Percentiles rank a stretch among this genome's conserved stretches.
phyloP scores from a whole-genome alignment of 352 stramenopile genomes.

The Blastocystis sp. region DNA sequence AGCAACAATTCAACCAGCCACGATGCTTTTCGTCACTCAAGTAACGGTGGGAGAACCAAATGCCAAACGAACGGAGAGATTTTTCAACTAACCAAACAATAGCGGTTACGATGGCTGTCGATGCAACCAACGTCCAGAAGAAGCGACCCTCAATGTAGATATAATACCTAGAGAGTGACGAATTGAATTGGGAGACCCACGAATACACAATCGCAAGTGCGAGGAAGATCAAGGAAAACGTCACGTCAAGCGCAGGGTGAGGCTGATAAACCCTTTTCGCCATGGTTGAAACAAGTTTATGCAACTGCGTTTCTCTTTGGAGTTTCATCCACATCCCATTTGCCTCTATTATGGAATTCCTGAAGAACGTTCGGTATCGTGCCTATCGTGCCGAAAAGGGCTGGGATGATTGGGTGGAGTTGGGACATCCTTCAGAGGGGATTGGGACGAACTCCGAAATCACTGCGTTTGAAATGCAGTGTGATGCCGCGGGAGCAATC shows the following conservation, averaged over 20 bases:
- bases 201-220: conserved; percentile 11
- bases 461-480: conserved; percentile 19
- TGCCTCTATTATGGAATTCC: neutral
- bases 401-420: conserved; percentile 17
- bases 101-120: neutral
- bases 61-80: neutral
- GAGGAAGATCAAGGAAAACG: conserved; percentile 12
- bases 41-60: conserved; percentile 1
- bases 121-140: conserved; percentile 34
- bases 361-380: conserved; percentile 14
- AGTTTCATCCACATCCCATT: conserved; percentile 2
- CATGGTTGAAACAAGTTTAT: conserved; percentile 18
- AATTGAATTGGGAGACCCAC: neutral
- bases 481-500: neutral
- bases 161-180: neutral
- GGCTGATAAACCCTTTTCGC: conserved; percentile 53
- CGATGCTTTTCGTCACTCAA: conserved; percentile 42
- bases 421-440: neutral
- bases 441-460: conserved; percentile 12
- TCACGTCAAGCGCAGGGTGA: conserved; percentile 36
- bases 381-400: neutral
- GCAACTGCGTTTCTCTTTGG: neutral
- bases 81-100: conserved; percentile 10
- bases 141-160: conserved; percentile 22
- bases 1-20: neutral